Base-by-base conservation (phyloP, 2,329 filamentous ascomycete genomes). In the Dactylonectria estremocensis region DNA sequence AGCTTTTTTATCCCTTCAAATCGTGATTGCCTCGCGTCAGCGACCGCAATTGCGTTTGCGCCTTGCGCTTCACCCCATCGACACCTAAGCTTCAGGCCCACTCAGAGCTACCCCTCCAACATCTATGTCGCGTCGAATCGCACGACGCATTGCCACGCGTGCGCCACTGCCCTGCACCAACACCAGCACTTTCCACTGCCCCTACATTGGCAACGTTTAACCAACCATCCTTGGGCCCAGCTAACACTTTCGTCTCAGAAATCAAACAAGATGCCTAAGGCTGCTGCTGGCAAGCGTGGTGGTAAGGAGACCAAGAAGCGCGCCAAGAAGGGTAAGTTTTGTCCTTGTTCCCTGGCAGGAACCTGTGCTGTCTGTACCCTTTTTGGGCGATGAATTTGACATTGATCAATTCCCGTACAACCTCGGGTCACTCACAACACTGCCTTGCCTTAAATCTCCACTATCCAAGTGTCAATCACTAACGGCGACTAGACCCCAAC, bases 401-500 rank as follows among this genome's bases (percentile, higher is more conserved):
- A n/a, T 16, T 53, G n/a, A 20, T 35, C 31, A 11, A 53, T 35
- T 18, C 13, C 9, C 31, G 20, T 35, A n/a, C 8, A n/a, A 10
- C 50, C 33, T n/a, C 20, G 5, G 5, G 50, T 33, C 50, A 14
- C 33, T 20, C 10, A 31, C n/a, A 35, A 18, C 50, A 53, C 18
- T 11, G 7, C 50, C n/a, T 11, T 53, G 9, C 50, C 22, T 35
- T 7, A 14, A 28, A 33, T 10, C 31, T 11, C 11, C 24, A 20
- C 3, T 18, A 9, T 18, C 31, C n/a, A 13, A 35, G n/a, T 5
- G 8, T 53, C 50, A 53, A 22, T 35, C 16, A 11, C 62, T 66
- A 60, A 67, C 56, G 22, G 6, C 11, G 20, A 16, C 9, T 78
- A 97, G 95, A 98, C 85, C 95, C 95, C 84, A 98, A 98, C 86